These are phyloP conservation scores for Ustulina deusta DNA, from an alignment of 2,329 filamentous ascomycete species.

Conservation along the genomic window DNA sequence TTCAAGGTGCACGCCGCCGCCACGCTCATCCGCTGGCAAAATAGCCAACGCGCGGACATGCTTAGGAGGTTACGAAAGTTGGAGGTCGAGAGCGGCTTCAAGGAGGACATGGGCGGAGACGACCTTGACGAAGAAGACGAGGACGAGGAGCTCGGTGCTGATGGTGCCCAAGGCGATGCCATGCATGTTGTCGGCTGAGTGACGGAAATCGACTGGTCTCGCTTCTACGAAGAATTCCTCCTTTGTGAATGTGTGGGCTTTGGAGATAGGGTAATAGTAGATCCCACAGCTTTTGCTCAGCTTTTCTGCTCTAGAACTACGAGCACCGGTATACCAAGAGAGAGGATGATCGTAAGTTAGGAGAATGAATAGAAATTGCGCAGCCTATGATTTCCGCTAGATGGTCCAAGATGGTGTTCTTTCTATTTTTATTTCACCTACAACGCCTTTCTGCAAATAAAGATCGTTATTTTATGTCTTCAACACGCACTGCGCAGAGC, in stretches of 20 bases:
- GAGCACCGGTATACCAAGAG: neutral
- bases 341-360: neutral
- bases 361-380: neutral
- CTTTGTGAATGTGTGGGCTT: neutral
- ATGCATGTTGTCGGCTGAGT: slow-evolving; percentile 48
- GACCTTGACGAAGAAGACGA: slow-evolving; percentile 69
- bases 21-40: slow-evolving; percentile 91
- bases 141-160: slow-evolving; percentile 54
- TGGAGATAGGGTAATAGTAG: slow-evolving; percentile 30
- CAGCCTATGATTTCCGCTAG: neutral
- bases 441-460: too few species aligned
- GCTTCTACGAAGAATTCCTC: neutral
- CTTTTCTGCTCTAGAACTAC: neutral
- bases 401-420: neutral
- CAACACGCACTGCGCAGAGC: neutral
- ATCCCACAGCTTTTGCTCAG: neutral
- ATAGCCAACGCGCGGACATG: slow-evolving; percentile 83
- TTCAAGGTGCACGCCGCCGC: slow-evolving; percentile 95
- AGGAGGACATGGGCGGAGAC: slow-evolving; percentile 72
- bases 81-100: slow-evolving; percentile 83
- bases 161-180: slow-evolving; percentile 47
- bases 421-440: neutral
- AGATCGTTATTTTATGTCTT: neutral
- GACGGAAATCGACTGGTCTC: neutral
- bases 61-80: slow-evolving; percentile 77